Conservation (phyloP, 2,329 filamentous ascomycete species). For the Colletotrichum kahawae region DNA sequence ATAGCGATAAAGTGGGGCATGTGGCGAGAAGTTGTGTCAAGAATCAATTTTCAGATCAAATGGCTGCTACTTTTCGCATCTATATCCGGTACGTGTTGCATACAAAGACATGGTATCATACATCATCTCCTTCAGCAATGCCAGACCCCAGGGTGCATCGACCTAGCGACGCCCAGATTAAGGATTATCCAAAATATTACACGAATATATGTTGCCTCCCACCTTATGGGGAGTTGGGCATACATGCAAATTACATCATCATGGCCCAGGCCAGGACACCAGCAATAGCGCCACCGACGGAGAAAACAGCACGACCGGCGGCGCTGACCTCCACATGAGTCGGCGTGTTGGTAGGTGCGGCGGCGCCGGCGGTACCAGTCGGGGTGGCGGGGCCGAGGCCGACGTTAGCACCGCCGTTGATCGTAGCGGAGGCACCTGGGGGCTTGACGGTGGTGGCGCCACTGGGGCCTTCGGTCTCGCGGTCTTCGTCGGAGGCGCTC, state of each 20-base stretch:
- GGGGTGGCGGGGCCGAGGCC: neutral
- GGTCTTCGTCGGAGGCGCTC: neutral
- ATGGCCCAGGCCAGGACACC: neutral
- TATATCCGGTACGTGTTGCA: neutral
- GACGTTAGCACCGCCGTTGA: slow-evolving; percentile 5
- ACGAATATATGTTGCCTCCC: neutral
- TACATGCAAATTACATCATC: neutral
- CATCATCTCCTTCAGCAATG: neutral
- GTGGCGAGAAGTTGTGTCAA: too few relatives aligned
- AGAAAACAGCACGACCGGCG: slow-evolving; percentile 7
- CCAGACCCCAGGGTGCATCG: neutral
- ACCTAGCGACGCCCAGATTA: neutral
- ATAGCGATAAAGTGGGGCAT: too few relatives aligned
- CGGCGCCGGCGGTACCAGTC: neutral
- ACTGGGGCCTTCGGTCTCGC: neutral
- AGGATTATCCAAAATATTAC: slow-evolving; percentile 6
- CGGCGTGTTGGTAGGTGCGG: neutral
- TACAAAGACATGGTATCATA: slow-evolving; percentile 13
- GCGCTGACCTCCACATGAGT: slow-evolving; percentile 2
- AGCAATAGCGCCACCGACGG: neutral
- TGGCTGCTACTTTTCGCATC: neutral
- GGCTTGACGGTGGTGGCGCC: neutral
- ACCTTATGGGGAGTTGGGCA: neutral
- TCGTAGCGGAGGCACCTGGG: neutral
- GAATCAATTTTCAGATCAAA: neutral